Conservation (phyloP, 163 green algal genomes). For the Volvox carteri region DNA sequence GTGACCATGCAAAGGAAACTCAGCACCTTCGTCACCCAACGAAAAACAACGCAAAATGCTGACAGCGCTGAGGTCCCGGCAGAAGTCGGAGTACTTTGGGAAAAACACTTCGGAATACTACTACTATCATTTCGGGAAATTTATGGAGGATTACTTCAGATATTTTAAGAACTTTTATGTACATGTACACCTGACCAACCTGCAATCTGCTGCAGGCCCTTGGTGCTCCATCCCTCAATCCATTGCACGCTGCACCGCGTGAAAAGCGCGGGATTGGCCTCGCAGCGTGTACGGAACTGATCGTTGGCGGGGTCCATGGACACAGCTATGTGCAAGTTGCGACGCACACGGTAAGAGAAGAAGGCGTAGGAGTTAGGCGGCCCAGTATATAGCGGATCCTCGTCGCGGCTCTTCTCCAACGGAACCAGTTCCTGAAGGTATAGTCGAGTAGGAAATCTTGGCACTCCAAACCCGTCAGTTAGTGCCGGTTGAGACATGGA, state of each 20-base stretch:
- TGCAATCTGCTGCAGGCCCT: slow-evolving; percentile 68
- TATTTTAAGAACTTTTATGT: neutral
- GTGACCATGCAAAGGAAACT: too few species aligned
- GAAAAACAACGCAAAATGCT: too few species aligned
- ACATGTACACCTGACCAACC: neutral
- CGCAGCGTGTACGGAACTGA: slow-evolving; percentile 68
- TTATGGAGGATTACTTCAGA: neutral
- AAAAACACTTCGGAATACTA: too few species aligned
- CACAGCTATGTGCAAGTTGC: slow-evolving; percentile 83
- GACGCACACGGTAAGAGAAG: slow-evolving; percentile 71
- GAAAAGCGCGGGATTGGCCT: slow-evolving; percentile 84
- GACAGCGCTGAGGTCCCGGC: too few species aligned
- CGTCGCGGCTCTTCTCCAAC: slow-evolving; percentile 62
- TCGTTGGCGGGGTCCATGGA: slow-evolving; percentile 78
- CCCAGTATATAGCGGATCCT: slow-evolving; percentile 64
- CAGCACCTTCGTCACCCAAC: too few species aligned
- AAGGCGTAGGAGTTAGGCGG: slow-evolving; percentile 69
- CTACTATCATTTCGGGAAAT: too few species aligned
- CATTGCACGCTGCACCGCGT: slow-evolving; percentile 79
- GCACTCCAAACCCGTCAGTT: too few species aligned
- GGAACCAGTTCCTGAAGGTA: slow-evolving; percentile 65
- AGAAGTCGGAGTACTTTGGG: too few species aligned
- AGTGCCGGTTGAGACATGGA: too few species aligned
- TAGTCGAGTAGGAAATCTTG: too few species aligned
- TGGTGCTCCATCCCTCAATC: slow-evolving; percentile 73